Base-by-base conservation (phyloP, 2,329 filamentous ascomycete species). In the Pseudogymnoascus sp. region DNA sequence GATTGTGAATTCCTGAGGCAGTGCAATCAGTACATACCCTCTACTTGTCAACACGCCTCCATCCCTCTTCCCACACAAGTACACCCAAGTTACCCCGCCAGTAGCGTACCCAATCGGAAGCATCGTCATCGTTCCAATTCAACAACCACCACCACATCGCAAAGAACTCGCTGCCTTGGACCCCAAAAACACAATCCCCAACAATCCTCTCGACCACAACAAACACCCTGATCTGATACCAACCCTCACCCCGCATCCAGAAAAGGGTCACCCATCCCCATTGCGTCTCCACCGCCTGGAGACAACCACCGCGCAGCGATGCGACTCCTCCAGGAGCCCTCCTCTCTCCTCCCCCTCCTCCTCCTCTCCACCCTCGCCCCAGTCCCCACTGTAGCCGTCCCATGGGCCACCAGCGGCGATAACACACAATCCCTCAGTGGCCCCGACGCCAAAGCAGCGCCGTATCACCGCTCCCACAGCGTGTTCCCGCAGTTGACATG, bases 401-500 rank as follows among this genome's bases (percentile, higher is more conserved):
- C 69, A 23, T 68, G 67, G 68, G 16, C 63, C n/a, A 65, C 65
- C n/a, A 65, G 65, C 31, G 62, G 63, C 13, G 63, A 65, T 63
- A 62, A 4, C 54, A 57, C 61, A 14, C 43, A 54, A 19, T 62
- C 60, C 61, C 43, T 63, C 65, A 31, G 66, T 66, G 39, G 64
- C 63, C 37, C 25, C 66, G 16, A 51, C 64, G 4, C 65, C 66
- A 57, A 61, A 21, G 45, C 28, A 31, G 28, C 61, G 36, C 61
- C 64, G 62, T 51, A 63, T 28, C 43, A 63, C 23, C 64, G 64
- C 21, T 62, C 64, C 14, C 69, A 68, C 36, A 70, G 43, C 61
- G 67, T 78, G 57, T 83, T 83, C 61, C 80, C 81, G 0, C 76
- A 81, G 64, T 72, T 83, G 63, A 79, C 78, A 34, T 81, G 79